These are phyloP conservation scores for Cornus controversa DNA, from an alignment of 148 eudicot genomes.

Conservation along the genomic window DNA sequence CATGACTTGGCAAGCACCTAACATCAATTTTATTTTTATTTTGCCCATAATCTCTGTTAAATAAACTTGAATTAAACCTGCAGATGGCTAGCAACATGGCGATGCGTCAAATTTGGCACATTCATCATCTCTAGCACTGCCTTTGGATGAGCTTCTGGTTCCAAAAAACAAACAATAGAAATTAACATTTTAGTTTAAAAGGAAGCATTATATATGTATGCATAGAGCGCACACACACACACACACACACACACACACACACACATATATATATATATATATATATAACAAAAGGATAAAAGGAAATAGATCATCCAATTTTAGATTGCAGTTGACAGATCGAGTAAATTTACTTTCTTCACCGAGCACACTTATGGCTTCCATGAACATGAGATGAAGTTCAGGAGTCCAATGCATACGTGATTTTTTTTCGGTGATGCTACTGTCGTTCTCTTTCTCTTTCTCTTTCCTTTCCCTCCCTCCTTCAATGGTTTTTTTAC, in stretches of 20 bases:
- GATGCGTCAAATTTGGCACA: constrained; percentile 4
- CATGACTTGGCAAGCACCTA: too few relatives aligned
- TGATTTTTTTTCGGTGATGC: background rate
- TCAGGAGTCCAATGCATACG: constrained; percentile 27
- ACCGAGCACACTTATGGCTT: constrained; percentile 14
- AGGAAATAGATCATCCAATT: background rate
- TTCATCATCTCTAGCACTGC: constrained; percentile 10
- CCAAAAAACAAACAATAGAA: background rate
- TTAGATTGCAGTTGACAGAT: background rate
- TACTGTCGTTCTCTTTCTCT: background rate
- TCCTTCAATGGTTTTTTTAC: constrained; percentile 1
- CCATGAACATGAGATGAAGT: constrained; percentile 27
- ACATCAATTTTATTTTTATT: too few relatives aligned
- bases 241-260: too few relatives aligned
- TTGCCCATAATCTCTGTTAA: background rate
- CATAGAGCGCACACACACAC: too few relatives aligned
- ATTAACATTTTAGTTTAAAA: background rate
- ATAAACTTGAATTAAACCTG: constrained; percentile 16
- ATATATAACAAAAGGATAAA: background rate
- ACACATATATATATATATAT: too few relatives aligned
- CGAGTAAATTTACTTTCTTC: constrained; percentile 11
- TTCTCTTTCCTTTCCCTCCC: background rate
- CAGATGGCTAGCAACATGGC: constrained; percentile 19
- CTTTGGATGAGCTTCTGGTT: constrained; percentile 13
- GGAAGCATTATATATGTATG: background rate